These are phyloP conservation scores for Phytophthora tubulina DNA, from an alignment of 352 stramenopile species.

Conservation along the genomic window DNA sequence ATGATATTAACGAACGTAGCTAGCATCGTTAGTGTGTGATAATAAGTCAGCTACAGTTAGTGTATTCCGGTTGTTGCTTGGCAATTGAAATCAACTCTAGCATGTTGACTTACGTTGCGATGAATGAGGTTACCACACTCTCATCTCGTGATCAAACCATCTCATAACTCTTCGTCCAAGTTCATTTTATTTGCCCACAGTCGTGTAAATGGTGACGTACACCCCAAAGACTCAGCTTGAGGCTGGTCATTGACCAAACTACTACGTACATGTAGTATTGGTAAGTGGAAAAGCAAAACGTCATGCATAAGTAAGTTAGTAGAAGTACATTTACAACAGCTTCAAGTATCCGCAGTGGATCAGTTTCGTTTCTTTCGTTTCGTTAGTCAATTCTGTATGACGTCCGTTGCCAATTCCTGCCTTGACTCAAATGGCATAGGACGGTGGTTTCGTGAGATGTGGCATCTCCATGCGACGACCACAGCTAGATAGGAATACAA, in stretches of 20 bases:
- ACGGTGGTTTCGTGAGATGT: slow-evolving; percentile 21
- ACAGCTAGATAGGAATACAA: slow-evolving; percentile 14
- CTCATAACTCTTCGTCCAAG: too few species aligned
- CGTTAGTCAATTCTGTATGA: neutral
- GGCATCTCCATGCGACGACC: slow-evolving; percentile 3
- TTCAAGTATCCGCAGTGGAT: neutral
- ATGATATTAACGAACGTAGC: neutral
- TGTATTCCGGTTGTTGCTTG: too few species aligned
- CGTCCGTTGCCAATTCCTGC: slow-evolving; percentile 4
- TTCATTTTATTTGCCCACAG: too few species aligned
- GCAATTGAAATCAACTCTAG: too few species aligned
- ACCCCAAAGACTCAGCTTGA: too few species aligned
- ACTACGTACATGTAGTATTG: too few species aligned
- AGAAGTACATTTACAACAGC: too few species aligned
- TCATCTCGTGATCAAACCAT: too few species aligned
- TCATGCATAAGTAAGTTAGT: too few species aligned
- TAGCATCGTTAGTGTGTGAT: neutral
- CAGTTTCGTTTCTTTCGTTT: slow-evolving; percentile 16
- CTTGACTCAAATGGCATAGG: neutral
- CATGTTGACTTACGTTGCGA: neutral
- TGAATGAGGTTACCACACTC: neutral
- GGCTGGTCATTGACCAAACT: too few species aligned
- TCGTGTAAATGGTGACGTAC: too few species aligned
- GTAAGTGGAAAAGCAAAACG: too few species aligned
- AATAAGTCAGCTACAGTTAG: neutral